Base-by-base conservation (phyloP, 2,329 filamentous ascomycete genomes). In the Aspergillus carbonarius region DNA sequence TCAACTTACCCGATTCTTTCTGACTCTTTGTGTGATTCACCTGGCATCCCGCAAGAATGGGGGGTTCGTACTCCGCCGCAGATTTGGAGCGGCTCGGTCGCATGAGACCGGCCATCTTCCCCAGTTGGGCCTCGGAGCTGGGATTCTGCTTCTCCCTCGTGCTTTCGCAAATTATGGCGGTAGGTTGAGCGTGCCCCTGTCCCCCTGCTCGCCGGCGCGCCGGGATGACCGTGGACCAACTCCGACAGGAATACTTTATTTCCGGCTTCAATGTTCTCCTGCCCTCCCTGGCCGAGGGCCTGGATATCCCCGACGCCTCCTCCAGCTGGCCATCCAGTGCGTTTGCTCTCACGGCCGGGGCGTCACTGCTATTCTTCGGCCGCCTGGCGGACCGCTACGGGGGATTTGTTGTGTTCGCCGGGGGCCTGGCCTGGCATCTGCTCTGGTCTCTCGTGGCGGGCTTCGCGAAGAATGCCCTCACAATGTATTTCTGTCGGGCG, bases 401-500 rank as follows among this genome's bases (percentile, higher is more conserved):
- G 75, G 66, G 85, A 75, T 72, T 87, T 76, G 66, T 88, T 1
- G 80, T 92, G 1, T 85, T 91, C 57, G 81, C 88, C 0, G 81
- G 83, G 55, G 88, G 89, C 0, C 82, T 66, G 76, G 59, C 71
- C 4, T 84, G 90, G 90, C 83, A 91, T 52, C 72, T 85, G 7
- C 62, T 88, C 37, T 93, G 89, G 85, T 87, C 85, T 9, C 74
- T 93, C 54, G 76, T 91, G 55, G 84, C 83, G 15, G 90, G 90
- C 10, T 91, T 93, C 74, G 87, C 86, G 59, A 77, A 79, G 55
- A 88, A 84, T 73, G 82, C 87, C 60, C 72, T 85, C 52, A 90
- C 92, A 86, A 79, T 93, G 61, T 88, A 91, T 64, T 79, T 89
- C 55, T 90, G 87, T 69, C 87, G 90, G 54, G 89, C 89, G 8